Evolutionary conservation across 176 grass and related monocot species (phyloP).

Genomic region (Aegilops umbellulata): DNA sequence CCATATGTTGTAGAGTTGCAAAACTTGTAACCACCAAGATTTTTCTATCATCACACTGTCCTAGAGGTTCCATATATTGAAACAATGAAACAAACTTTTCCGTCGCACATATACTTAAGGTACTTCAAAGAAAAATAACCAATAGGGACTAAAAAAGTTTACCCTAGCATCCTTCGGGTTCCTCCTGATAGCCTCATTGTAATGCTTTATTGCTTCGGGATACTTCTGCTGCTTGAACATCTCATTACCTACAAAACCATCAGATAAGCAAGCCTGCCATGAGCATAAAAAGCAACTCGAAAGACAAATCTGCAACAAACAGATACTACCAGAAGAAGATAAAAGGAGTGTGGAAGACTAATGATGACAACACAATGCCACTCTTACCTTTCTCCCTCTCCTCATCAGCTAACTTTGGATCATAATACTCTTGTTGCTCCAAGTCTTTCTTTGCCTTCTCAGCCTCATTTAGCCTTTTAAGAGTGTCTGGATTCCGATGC

Average conservation of each 20-base stretch:
- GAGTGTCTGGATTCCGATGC: conserved; percentile 90
- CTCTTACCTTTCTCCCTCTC: conserved; percentile 95
- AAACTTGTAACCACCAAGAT: background rate
- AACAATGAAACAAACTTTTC: background rate
- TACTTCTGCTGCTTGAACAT: conserved; percentile 92
- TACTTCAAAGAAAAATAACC: background rate
- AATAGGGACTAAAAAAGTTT: conserved; percentile 34
- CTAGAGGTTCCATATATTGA: background rate
- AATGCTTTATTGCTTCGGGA: conserved; percentile 92
- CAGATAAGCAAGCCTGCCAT: background rate
- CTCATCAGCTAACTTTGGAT: conserved; percentile 83
- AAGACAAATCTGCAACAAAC: background rate
- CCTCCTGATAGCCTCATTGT: conserved; percentile 91
- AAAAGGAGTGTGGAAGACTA: background rate
- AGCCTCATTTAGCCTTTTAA: conserved; percentile 90
- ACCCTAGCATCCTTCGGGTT: conserved; percentile 92
- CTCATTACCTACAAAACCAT: conserved; percentile 69
- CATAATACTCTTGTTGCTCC: conserved; percentile 95
- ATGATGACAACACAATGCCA: background rate
- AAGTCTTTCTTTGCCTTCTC: conserved; percentile 94
- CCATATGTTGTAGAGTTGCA: background rate
- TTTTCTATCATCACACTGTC: background rate
- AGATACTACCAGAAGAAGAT: background rate
- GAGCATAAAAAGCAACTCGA: background rate
- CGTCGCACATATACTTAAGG: background rate